A percentile compares a stretch with the other conserved stretches of the same genome.
Conservation (phyloP, 129 eudicot genomes). For the Tanacetum coccineum region DNA sequence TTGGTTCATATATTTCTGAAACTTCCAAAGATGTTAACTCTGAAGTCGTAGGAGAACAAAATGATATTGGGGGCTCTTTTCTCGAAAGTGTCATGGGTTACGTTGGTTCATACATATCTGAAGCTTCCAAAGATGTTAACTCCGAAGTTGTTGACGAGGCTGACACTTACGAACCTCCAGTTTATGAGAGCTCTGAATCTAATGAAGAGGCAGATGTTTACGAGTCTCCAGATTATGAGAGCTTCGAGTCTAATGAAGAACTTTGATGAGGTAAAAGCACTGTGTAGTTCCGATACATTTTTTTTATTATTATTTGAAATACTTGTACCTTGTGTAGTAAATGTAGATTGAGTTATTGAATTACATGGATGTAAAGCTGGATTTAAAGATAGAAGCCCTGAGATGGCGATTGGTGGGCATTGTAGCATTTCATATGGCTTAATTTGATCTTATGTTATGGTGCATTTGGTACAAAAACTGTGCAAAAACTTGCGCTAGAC, state of each 20-base stretch:
- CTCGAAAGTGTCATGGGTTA: too few relatives aligned
- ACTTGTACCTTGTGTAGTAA: too few relatives aligned
- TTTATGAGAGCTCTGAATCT: slow-evolving; percentile 34
- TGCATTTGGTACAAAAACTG: neutral
- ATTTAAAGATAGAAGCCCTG: slow-evolving; percentile 6
- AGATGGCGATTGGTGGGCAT: neutral
- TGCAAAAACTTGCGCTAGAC: too few relatives aligned
- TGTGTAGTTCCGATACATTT: too few relatives aligned
- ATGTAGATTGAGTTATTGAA: slow-evolving; percentile 17
- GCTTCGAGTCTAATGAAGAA: slow-evolving; percentile 34
- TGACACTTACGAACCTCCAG: slow-evolving; percentile 31
- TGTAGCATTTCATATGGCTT: too few relatives aligned
- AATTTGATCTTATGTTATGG: neutral
- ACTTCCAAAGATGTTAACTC: slow-evolving; percentile 27
- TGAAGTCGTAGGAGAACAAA: too few relatives aligned
- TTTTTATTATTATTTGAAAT: too few relatives aligned
- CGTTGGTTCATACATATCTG: too few relatives aligned
- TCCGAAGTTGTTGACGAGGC: slow-evolving; percentile 35
- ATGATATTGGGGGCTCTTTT: too few relatives aligned
- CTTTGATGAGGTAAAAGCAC: too few relatives aligned
- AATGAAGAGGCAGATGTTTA: slow-evolving; percentile 32
- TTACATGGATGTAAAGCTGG: neutral
- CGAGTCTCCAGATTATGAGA: slow-evolving; percentile 40
- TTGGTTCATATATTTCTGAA: slow-evolving; percentile 34
- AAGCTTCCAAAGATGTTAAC: too few relatives aligned